These are phyloP conservation scores for Cladosporium sp. DNA, from an alignment of 2,329 filamentous ascomycete genomes.

Conservation along the genomic window DNA sequence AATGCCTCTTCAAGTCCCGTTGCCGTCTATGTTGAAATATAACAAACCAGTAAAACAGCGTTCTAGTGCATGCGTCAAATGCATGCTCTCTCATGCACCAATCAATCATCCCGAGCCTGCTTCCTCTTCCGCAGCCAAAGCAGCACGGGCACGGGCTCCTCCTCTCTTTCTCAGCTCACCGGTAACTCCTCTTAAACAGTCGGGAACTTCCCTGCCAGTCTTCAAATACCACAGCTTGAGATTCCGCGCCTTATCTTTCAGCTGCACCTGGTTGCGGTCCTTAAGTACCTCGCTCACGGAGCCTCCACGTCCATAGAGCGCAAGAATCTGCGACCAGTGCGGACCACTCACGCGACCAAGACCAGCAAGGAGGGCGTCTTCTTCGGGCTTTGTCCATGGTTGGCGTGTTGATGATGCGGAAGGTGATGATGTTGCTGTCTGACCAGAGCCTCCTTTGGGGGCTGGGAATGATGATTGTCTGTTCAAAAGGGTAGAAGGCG, in stretches of 20 bases:
- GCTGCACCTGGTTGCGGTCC: constrained; percentile 82
- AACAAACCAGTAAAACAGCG: no score
- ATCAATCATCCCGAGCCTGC: neutral
- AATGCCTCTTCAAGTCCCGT: no score
- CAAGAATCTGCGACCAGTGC: constrained; percentile 88
- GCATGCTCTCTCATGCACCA: no score
- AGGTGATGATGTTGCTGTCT: constrained; percentile 17
- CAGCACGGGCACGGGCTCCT: constrained; percentile 32
- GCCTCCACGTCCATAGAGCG: constrained; percentile 74
- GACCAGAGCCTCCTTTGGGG: constrained; percentile 13
- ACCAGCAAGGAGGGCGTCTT: constrained; percentile 83
- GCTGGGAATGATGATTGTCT: constrained; percentile 16
- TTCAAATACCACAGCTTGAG: constrained; percentile 89
- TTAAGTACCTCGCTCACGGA: constrained; percentile 78
- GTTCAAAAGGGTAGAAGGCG: constrained; percentile 13
- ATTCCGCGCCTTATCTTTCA: constrained; percentile 89
- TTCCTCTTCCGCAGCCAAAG: constrained; percentile 20
- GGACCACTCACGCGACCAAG: constrained; percentile 84
- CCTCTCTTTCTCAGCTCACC: constrained; percentile 74
- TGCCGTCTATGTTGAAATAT: no score
- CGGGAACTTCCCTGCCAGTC: constrained; percentile 84
- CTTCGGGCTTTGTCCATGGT: constrained; percentile 84
- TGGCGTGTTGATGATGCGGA: constrained; percentile 44
- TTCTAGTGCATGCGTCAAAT: no score
- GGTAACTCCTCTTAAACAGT: constrained; percentile 80